Percentiles rank a stretch among this genome's conserved stretches.
These are phyloP conservation scores for Aspergillus mulundensis DNA, from an alignment of 495 filamentous ascomycete species.

Conservation along the genomic window DNA sequence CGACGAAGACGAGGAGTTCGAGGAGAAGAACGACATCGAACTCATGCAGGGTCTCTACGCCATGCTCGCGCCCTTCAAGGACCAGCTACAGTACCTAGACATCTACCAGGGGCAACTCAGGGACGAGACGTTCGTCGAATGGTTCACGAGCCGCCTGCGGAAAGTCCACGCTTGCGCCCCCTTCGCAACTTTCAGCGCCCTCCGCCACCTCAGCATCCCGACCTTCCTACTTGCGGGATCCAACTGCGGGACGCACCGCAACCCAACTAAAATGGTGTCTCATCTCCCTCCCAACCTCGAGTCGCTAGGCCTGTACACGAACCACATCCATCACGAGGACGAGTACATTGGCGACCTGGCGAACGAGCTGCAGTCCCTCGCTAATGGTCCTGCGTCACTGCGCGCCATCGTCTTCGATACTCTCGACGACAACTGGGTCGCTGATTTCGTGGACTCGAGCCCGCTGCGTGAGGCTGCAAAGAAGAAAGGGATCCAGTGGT, in stretches of 20 bases:
- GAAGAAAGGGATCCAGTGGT: not conserved
- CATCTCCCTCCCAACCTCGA: conserved; percentile 3
- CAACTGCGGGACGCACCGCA: not conserved
- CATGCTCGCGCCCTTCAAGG: not conserved
- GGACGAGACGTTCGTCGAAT: not conserved
- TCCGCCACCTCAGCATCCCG: not conserved
- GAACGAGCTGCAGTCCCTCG: too few relatives aligned
- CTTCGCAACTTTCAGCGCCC: not conserved
- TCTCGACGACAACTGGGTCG: not conserved
- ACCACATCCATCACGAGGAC: not conserved
- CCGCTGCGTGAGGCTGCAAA: not conserved
- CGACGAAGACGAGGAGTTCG: not conserved
- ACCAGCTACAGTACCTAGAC: not conserved
- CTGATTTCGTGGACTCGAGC: too few relatives aligned
- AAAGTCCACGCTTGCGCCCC: not conserved
- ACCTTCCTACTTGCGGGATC: not conserved
- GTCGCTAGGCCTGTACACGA: not conserved
- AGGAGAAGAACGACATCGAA: not conserved
- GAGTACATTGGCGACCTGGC: too few relatives aligned
- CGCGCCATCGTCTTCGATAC: not conserved
- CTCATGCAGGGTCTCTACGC: too few relatives aligned
- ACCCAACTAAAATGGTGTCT: not conserved
- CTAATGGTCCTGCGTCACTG: too few relatives aligned
- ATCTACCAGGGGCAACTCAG: not conserved
- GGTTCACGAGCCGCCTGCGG: not conserved